Evolutionary conservation across 805 yeast species (phyloP).

Genomic region (Candida stauntonica): DNA sequence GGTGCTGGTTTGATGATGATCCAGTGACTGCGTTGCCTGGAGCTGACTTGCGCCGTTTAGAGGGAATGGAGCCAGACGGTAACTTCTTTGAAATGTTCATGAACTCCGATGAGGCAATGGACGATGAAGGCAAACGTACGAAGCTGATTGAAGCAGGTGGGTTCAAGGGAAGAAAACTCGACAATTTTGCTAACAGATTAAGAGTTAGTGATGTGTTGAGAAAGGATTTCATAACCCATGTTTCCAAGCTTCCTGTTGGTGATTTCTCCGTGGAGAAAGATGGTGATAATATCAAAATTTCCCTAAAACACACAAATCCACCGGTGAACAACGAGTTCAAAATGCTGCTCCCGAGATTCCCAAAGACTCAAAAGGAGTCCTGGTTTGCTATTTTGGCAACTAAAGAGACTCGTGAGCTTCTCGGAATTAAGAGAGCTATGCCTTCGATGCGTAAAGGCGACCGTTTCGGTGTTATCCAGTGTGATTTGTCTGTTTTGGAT

Average conservation of each 20-base stretch:
- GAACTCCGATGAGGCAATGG: background rate
- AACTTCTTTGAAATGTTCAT: slow-evolving; percentile 9
- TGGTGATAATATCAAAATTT: slow-evolving; percentile 36
- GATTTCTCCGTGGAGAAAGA: slow-evolving; percentile 38
- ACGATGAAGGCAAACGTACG: background rate
- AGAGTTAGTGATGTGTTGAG: slow-evolving; percentile 38
- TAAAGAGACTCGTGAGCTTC: slow-evolving; percentile 46
- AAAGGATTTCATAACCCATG: slow-evolving; percentile 48
- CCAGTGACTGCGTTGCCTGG: slow-evolving; percentile 41
- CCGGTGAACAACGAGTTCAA: slow-evolving; percentile 52
- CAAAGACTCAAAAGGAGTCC: slow-evolving; percentile 86
- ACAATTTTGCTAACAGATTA: slow-evolving; percentile 29
- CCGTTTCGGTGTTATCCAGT: slow-evolving; percentile 28
- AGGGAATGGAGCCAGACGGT: slow-evolving; percentile 20
- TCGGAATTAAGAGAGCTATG: slow-evolving; percentile 70
- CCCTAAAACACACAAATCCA: slow-evolving; percentile 48
- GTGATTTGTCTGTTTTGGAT: slow-evolving; percentile 47
- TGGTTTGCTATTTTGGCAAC: slow-evolving; percentile 77
- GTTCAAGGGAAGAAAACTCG: slow-evolving; percentile 35
- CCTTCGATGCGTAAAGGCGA: slow-evolving; percentile 38
- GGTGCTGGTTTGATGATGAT: slow-evolving; percentile 79
- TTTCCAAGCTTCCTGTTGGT: slow-evolving; percentile 61
- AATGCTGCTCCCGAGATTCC: slow-evolving; percentile 75
- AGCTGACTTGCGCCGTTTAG: slow-evolving; percentile 18
- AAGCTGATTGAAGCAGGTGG: slow-evolving; percentile 17